Evolutionary conservation across 805 yeast species (phyloP).

Genomic region (Yarrowia yakushimensis): DNA sequence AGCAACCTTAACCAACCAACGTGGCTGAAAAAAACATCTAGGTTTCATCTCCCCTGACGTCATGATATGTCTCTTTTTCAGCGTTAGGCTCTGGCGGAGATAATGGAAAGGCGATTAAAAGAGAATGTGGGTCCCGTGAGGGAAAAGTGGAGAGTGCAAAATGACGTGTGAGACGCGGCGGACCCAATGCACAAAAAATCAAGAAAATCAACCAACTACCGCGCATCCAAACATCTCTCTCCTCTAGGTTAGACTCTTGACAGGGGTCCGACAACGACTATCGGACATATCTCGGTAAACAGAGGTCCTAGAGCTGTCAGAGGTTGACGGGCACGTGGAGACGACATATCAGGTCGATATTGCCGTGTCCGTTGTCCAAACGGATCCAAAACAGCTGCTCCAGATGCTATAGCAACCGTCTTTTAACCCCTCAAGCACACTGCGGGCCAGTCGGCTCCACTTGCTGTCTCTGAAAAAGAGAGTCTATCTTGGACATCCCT

Average conservation of each 20-base stretch:
- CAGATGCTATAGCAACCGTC: too few species aligned
- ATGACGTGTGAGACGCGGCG: too few species aligned
- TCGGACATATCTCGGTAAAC: conserved; percentile 1
- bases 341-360: too few species aligned
- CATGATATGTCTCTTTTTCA: background rate
- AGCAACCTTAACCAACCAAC: conserved; percentile 15
- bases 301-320: too few species aligned
- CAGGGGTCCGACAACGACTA: background rate
- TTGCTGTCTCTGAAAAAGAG: background rate
- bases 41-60: conserved; percentile 12
- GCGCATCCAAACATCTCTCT: background rate
- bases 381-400: too few species aligned
- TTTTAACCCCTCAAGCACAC: background rate
- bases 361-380: too few species aligned
- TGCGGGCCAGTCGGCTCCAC: conserved; percentile 14
- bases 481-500: background rate
- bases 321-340: background rate
- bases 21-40: background rate
- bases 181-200: background rate
- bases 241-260: background rate
- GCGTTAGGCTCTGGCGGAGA: background rate
- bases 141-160: background rate
- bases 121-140: too few species aligned
- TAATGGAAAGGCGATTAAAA: background rate
- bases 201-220: background rate